Evolutionary conservation across 176 grass and related monocot species (phyloP).

Genomic region (Zea mays): DNA sequence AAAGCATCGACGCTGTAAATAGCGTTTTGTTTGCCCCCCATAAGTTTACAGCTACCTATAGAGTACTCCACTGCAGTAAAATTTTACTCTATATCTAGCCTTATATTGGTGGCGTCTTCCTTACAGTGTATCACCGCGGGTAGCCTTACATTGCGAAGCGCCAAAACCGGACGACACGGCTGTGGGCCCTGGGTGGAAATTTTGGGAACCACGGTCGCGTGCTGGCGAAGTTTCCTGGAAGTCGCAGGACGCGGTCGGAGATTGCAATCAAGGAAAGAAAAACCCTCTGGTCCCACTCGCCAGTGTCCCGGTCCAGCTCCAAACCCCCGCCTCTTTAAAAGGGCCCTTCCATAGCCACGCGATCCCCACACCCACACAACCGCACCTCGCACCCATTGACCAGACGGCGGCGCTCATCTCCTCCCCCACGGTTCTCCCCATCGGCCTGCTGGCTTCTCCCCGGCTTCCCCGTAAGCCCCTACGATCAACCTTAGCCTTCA

Average conservation of each 20-base stretch:
- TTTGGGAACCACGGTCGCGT: too few species aligned
- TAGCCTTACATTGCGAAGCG: too few species aligned
- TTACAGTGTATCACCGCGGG: too few species aligned
- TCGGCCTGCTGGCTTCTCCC: conserved; percentile 48
- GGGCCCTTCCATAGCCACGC: neutral
- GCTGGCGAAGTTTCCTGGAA: too few species aligned
- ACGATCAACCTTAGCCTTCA: neutral
- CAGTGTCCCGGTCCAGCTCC: conserved; percentile 30
- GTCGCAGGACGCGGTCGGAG: neutral
- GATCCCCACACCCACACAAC: conserved; percentile 10
- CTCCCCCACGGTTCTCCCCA: conserved; percentile 34
- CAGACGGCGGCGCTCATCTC: conserved; percentile 44
- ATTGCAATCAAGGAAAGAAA: neutral
- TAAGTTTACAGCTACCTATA: too few species aligned
- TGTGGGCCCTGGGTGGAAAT: too few species aligned
- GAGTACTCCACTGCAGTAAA: too few species aligned
- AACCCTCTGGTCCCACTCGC: conserved; percentile 2
- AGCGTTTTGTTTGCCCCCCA: too few species aligned
- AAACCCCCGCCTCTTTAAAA: neutral
- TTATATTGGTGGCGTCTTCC: too few species aligned
- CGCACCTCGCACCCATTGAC: conserved; percentile 33
- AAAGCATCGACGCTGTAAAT: too few species aligned
- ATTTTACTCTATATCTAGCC: too few species aligned
- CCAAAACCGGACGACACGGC: too few species aligned
- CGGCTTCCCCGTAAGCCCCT: conserved; percentile 31